Conservation (phyloP, 306 rosid species). For the Castanea crenata region DNA sequence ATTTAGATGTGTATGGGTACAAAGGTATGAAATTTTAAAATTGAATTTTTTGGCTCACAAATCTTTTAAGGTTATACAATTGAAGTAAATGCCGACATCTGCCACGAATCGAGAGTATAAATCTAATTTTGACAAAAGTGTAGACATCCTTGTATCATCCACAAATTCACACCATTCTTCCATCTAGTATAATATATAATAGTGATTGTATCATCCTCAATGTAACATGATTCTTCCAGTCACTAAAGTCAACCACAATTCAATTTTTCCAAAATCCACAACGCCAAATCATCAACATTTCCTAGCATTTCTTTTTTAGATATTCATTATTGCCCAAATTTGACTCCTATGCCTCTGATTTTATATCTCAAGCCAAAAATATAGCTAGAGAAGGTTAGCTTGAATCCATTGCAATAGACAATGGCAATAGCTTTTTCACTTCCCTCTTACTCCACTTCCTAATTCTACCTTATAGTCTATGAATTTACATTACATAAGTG, state of each 20-base stretch:
- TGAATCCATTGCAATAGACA: not conserved
- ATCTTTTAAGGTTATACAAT: not conserved
- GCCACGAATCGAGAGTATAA: not conserved
- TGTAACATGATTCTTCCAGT: not conserved
- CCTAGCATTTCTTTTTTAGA: not conserved
- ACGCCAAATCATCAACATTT: not conserved
- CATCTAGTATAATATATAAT: not conserved
- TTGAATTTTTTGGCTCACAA: conserved; percentile 5
- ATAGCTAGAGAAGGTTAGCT: not conserved
- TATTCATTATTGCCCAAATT: not conserved
- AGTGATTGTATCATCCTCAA: not conserved
- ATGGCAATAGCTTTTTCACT: too few species aligned
- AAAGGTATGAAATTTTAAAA: conserved; percentile 12
- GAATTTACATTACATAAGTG: too few species aligned
- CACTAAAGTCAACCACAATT: not conserved
- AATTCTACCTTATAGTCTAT: too few species aligned
- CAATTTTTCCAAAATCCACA: too few species aligned
- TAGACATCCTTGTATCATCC: not conserved
- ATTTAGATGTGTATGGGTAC: conserved; percentile 6
- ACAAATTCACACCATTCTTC: not conserved
- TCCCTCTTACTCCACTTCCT: too few species aligned
- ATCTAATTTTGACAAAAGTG: not conserved
- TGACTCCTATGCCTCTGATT: conserved; percentile 16
- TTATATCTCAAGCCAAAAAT: not conserved
- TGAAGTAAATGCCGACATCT: not conserved